Evolutionary conservation across 2,329 filamentous ascomycete species (phyloP).

Genomic region (Calonectria honghensis): DNA sequence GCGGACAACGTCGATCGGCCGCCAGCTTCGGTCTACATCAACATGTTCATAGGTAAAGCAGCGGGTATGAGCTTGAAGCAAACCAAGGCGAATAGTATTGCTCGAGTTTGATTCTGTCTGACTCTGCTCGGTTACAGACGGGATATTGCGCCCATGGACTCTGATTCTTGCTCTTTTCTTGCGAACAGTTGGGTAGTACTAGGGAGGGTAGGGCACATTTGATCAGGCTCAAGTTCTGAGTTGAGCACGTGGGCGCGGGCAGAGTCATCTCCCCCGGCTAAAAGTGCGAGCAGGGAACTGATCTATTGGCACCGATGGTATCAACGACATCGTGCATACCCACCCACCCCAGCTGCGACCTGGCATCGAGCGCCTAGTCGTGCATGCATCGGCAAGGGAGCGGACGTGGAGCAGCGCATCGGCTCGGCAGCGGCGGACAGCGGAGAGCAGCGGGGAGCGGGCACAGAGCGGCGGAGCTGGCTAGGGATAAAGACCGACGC

Average conservation of each 20-base stretch:
- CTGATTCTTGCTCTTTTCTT: neutral
- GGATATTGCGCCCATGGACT: neutral
- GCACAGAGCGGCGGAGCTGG: conserved; percentile 27
- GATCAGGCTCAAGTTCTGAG: neutral
- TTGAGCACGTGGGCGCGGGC: conserved; percentile 35
- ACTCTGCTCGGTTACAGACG: conserved; percentile 1
- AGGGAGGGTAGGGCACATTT: conserved; percentile 12
- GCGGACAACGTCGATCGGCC: neutral
- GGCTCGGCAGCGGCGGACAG: conserved; percentile 33
- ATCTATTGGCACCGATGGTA: conserved; percentile 28
- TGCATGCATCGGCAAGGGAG: conserved; percentile 28
- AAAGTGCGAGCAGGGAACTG: conserved; percentile 23
- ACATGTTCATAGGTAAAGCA: neutral
- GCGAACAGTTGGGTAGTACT: conserved; percentile 8
- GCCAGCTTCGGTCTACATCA: neutral
- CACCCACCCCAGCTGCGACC: conserved; percentile 30
- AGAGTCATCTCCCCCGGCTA: conserved; percentile 39
- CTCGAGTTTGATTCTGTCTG: neutral
- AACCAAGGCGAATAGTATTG: neutral
- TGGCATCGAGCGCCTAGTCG: conserved; percentile 32
- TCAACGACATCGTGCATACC: conserved; percentile 37
- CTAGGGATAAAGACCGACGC: conserved; percentile 31
- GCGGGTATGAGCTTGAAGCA: neutral
- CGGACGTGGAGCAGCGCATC: conserved; percentile 28
- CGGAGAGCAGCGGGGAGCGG: conserved; percentile 24